phyloP scores from a whole-genome alignment of 306 rosid genomes.

The Dalbergia oliveri region DNA sequence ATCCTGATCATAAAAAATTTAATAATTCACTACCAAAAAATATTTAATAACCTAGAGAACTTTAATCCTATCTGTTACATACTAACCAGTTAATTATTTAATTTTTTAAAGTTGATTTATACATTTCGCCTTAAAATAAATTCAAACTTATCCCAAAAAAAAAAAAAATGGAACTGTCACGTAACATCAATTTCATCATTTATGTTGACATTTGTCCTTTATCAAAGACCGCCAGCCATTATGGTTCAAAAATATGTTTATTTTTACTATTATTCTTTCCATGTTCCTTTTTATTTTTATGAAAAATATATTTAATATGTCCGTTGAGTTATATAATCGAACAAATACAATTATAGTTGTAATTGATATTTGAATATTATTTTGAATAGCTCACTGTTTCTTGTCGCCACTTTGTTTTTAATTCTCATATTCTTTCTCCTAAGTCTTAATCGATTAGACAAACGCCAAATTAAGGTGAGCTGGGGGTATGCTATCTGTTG shows the following conservation, averaged over 20 bases:
- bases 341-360: not conserved
- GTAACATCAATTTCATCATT: not conserved
- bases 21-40: too few species aligned
- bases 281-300: not conserved
- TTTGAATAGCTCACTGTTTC: not conserved
- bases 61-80: not conserved
- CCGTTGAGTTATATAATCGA: not conserved
- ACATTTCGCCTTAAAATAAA: not conserved
- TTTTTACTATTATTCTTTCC: not conserved
- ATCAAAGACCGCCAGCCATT: not conserved
- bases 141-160: not conserved
- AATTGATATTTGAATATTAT: not conserved
- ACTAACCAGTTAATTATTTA: not conserved
- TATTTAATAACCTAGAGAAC: not conserved
- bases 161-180: not conserved
- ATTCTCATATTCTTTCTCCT: not conserved
- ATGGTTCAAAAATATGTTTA: not conserved
- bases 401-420: not conserved
- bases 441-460: not conserved
- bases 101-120: not conserved
- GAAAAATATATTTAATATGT: not conserved
- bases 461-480: constrained; percentile 1
- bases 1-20: not conserved
- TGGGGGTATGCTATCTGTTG: not conserved
- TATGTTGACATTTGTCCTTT: too few species aligned